Evolutionary conservation across 495 filamentous ascomycete genomes (phyloP).

Genomic region (Daldinia caldariorum): DNA sequence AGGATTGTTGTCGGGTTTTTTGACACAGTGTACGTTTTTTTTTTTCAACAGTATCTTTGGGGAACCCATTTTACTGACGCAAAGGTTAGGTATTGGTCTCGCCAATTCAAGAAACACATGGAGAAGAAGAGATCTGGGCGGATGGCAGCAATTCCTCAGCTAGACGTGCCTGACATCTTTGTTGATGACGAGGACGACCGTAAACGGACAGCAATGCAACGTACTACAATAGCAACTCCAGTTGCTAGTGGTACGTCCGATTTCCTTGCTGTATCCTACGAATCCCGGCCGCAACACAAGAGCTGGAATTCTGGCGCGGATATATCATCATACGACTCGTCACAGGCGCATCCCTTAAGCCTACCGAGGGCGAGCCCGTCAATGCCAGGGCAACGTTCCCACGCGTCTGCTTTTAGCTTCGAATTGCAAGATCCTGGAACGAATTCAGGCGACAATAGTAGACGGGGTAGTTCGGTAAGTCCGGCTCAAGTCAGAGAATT

Average conservation of each 20-base stretch:
- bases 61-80: constrained; percentile 12
- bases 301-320: constrained; percentile 56
- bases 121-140: constrained; percentile 74
- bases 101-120: constrained; percentile 77
- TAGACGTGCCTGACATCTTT: constrained; percentile 89
- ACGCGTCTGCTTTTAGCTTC: constrained; percentile 57
- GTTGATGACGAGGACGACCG: constrained; percentile 72
- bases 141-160: constrained; percentile 79
- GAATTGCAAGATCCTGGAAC: constrained; percentile 51
- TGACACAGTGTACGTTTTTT: constrained; percentile 76
- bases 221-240: constrained; percentile 40
- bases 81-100: constrained; percentile 72
- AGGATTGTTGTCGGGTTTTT: constrained; percentile 94
- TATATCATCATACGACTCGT: constrained; percentile 55
- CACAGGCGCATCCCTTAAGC: constrained; percentile 56
- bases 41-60: background rate
- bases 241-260: constrained; percentile 32
- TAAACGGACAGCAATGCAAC: constrained; percentile 35
- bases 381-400: constrained; percentile 44
- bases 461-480: constrained; percentile 74
- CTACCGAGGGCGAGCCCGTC: constrained; percentile 47
- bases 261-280: constrained; percentile 52
- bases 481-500: constrained; percentile 82
- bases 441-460: constrained; percentile 55
- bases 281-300: constrained; percentile 49